Conservation (phyloP, 1,284 basidiomycete species). For the Trametes polyzona region DNA sequence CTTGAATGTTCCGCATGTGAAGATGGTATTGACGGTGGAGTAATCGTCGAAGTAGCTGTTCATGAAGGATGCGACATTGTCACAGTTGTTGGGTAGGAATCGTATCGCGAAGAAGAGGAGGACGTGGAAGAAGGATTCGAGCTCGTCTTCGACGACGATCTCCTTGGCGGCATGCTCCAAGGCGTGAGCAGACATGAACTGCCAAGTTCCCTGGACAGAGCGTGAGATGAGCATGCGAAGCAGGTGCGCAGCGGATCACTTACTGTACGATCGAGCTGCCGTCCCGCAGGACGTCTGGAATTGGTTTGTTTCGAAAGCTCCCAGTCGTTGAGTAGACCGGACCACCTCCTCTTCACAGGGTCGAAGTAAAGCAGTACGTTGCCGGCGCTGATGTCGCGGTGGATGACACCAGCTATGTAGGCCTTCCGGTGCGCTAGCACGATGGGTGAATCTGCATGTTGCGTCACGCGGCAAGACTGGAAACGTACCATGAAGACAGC, state of each 20-base stretch:
- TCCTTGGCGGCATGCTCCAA: background rate
- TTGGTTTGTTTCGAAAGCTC: too few relatives aligned
- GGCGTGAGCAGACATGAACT: background rate
- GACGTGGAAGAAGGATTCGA: constrained; percentile 8
- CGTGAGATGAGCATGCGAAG: too few relatives aligned
- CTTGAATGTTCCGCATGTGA: too few relatives aligned
- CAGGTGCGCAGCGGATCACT: too few relatives aligned
- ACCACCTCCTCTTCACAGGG: too few relatives aligned
- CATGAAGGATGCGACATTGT: background rate
- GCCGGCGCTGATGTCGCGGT: constrained; percentile 17
- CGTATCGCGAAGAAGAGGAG: constrained; percentile 5
- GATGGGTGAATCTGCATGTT: background rate
- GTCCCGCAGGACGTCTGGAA: too few relatives aligned
- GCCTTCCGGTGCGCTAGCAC: constrained; percentile 11
- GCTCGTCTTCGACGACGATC: background rate
- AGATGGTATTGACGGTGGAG: too few relatives aligned
- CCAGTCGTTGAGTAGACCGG: too few relatives aligned
- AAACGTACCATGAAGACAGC: constrained; percentile 11
- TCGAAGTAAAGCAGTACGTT: too few relatives aligned
- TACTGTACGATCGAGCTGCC: too few relatives aligned
- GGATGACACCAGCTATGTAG: background rate
- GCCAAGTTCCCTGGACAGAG: constrained; percentile 17
- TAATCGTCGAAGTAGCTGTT: constrained; percentile 1
- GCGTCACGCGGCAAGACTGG: too few relatives aligned
- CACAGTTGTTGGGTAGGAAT: background rate